Evolutionary conservation across 179 eudicot genomes (phyloP), one percentile per base, ranked within the genome.

Genomic region (Sideroxylon spinosum): DNA sequence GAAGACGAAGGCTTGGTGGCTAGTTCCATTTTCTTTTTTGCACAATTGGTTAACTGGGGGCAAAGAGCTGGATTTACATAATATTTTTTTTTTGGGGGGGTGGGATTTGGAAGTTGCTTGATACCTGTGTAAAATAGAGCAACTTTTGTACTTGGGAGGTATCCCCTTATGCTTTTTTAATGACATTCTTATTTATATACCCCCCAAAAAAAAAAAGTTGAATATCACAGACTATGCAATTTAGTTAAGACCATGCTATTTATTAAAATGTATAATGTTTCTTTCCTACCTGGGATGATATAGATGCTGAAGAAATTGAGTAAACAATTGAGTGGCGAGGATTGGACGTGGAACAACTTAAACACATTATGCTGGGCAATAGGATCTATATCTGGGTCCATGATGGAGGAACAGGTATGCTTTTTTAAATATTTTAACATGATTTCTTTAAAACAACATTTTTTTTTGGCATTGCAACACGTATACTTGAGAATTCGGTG

Each of bases 311-410:
- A 77, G 84, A 97, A 94, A 84, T 85, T 97, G 76, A 88, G 81
- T 77, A 94, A 89, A 81, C 99, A 92, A 85, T 85, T 97, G 67
- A 88, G 82, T 86, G 99, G 99, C 44, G 98, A 91, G 86, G 99
- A 97, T 86, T 97, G 97, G 98, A 83, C 98, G 26, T 97, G 99
- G 99, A 97, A 97, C 85, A 94, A 97, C 86, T 84, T 97, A 55
- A 97, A 97, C 82, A 97, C 99, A 48, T 81, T 97, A 74, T 97
- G 99, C 83, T 97, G 99, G 99, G 99, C 99, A 78, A 94, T 97
- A 53, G 99, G 99, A 55, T 97, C 99, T 17, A 94, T 97, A 84
- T 97, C 99, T 71, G 99, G 99, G 68, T 97, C 99, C 62, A 97
- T 97, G 99, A 69, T 86, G 87, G 99, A 94, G 83, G 99, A 97